A percentile compares a stretch with the other conserved stretches of the same genome.
phyloP scores from a whole-genome alignment of 225 moss, liverwort and hornwort species.

The Thuidium tamariscinum region DNA sequence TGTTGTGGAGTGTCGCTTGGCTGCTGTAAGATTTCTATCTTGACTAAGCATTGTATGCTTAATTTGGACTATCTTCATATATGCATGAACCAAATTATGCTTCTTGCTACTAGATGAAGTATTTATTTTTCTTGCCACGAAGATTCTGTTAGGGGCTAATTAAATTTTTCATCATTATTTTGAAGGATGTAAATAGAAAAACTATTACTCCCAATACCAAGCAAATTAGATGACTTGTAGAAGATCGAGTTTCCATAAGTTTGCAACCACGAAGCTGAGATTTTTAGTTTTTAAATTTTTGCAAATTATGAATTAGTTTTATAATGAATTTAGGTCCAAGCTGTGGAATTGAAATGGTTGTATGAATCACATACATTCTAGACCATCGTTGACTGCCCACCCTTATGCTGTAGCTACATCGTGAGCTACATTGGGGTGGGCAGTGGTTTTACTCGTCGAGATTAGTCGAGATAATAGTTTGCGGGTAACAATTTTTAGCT shows the following conservation, averaged over 20 bases:
- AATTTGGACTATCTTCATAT: not conserved
- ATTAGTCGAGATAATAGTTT: not conserved
- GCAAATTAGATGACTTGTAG: not conserved
- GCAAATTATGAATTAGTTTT: not conserved
- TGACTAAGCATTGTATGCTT: not conserved
- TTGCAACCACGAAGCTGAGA: not conserved
- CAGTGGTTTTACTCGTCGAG: not conserved
- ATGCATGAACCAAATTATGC: not conserved
- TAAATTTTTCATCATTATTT: too few species aligned
- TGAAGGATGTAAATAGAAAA: not conserved
- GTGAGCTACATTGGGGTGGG: not conserved
- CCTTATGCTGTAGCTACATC: not conserved
- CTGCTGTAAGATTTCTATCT: constrained; percentile 45
- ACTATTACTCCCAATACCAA: not conserved
- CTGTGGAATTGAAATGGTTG: not conserved
- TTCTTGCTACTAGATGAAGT: not conserved
- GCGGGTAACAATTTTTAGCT: not conserved
- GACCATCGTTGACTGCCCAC: not conserved
- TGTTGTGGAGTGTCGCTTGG: constrained; percentile 93
- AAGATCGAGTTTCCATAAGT: not conserved
- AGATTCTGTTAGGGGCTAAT: not conserved
- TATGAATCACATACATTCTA: not conserved
- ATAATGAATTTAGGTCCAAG: not conserved
- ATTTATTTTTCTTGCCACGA: too few species aligned
- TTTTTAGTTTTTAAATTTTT: not conserved